Percentiles rank a stretch among this genome's conserved stretches.
phyloP scores from a whole-genome alignment of 331 rosid genomes.

The Malus hybrid region DNA sequence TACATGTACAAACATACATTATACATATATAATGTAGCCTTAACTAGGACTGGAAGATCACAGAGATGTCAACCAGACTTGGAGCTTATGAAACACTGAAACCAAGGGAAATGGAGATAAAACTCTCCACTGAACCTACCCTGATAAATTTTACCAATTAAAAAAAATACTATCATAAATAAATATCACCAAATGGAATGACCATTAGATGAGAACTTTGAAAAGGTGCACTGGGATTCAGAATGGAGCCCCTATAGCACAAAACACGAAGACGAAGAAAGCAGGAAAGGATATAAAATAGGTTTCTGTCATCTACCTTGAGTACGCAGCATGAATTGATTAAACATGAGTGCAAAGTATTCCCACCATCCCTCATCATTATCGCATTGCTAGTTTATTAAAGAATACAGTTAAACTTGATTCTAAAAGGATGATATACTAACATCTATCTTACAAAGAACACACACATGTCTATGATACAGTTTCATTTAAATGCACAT shows the following conservation, averaged over 20 bases:
- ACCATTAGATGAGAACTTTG: slow-evolving; percentile 22
- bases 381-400: slow-evolving; percentile 98
- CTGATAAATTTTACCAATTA: neutral
- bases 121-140: neutral
- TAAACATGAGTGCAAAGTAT: slow-evolving; percentile 95
- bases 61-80: neutral
- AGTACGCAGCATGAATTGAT: slow-evolving; percentile 92
- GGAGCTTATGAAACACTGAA: neutral
- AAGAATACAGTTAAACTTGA: slow-evolving; percentile 92
- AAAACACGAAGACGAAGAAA: slow-evolving; percentile 33
- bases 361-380: slow-evolving; percentile 99
- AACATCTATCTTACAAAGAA: slow-evolving; percentile 37
- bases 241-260: slow-evolving; percentile 27
- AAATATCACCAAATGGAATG: slow-evolving; percentile 20
- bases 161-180: neutral
- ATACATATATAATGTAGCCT: neutral
- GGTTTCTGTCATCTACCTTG: slow-evolving; percentile 84
- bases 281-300: slow-evolving; percentile 44
- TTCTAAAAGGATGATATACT: slow-evolving; percentile 44
- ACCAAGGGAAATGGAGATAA: neutral
- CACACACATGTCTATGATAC: slow-evolving; percentile 21
- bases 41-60: neutral
- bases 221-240: slow-evolving; percentile 21
- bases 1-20: neutral
- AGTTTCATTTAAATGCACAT: slow-evolving; percentile 35